Evolutionary conservation across 148 eudicot genomes (phyloP).

Genomic region (Rhododendron griersonianum): DNA sequence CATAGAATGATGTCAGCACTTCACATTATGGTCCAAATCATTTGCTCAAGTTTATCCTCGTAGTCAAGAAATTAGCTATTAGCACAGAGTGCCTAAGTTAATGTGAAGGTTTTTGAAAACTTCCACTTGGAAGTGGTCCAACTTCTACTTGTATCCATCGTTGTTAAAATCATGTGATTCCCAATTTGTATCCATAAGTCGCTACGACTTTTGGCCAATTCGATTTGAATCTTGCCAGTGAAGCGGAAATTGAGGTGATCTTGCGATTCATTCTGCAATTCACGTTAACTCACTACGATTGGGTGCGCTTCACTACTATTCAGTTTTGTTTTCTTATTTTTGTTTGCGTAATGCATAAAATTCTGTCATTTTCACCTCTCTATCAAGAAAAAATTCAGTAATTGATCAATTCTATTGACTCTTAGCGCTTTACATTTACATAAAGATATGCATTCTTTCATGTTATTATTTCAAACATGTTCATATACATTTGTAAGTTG

Average conservation of each 20-base stretch:
- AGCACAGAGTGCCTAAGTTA: neutral
- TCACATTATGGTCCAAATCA: neutral
- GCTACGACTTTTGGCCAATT: neutral
- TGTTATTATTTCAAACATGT: neutral
- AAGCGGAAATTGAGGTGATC: neutral
- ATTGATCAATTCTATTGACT: neutral
- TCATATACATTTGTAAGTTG: neutral
- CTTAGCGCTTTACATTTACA: neutral
- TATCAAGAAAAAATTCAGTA: neutral
- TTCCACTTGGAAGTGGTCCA: neutral
- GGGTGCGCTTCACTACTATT: neutral
- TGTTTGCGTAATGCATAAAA: neutral
- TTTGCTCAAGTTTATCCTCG: neutral
- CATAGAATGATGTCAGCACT: neutral
- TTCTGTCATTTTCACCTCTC: neutral
- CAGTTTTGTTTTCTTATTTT: neutral
- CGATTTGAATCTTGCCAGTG: neutral
- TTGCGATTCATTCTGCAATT: neutral
- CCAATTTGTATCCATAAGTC: neutral
- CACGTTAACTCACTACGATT: neutral
- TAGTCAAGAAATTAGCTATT: neutral
- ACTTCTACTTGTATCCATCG: neutral
- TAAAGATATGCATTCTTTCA: neutral
- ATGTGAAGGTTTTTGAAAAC: neutral
- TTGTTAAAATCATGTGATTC: neutral